These are phyloP conservation scores for Cystoderma amianthinum DNA, from an alignment of 768 basidiomycete genomes.

Conservation along the genomic window DNA sequence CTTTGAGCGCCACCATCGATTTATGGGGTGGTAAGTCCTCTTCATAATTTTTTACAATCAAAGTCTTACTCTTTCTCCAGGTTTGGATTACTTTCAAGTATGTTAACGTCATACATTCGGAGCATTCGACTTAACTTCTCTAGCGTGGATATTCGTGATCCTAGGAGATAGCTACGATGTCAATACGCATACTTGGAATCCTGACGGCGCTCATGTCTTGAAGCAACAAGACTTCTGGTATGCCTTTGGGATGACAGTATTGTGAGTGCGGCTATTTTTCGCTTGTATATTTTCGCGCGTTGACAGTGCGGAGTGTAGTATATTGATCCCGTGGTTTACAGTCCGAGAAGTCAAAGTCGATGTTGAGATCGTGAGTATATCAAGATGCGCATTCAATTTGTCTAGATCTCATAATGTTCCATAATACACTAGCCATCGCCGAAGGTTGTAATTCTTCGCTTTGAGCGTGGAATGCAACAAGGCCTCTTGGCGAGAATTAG, in stretches of 20 bases:
- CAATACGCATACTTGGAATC: conserved; percentile 50
- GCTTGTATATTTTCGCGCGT: background rate
- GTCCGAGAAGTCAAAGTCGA: conserved; percentile 72
- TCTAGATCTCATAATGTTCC: conserved; percentile 5
- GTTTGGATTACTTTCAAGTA: conserved; percentile 48
- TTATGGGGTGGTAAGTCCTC: conserved; percentile 63
- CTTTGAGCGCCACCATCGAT: conserved; percentile 78
- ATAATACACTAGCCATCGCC: conserved; percentile 73
- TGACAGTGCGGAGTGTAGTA: conserved; percentile 28
- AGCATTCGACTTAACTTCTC: conserved; percentile 4
- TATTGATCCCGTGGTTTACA: conserved; percentile 71
- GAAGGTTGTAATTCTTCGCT: conserved; percentile 74
- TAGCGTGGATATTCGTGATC: conserved; percentile 65
- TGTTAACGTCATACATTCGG: too few species aligned
- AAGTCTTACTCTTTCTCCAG: conserved; percentile 13
- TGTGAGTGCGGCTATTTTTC: conserved; percentile 33
- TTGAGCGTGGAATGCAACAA: conserved; percentile 83
- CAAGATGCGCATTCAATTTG: background rate
- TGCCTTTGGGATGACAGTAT: conserved; percentile 62
- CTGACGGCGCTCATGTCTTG: conserved; percentile 48
- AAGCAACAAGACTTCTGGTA: conserved; percentile 80
- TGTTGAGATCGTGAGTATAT: conserved; percentile 58
- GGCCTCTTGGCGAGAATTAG: conserved; percentile 75
- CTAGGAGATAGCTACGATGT: conserved; percentile 61
- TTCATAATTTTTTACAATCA: background rate